Conservation (phyloP, 768 basidiomycete genomes). For the Cystoderma amianthinum region DNA sequence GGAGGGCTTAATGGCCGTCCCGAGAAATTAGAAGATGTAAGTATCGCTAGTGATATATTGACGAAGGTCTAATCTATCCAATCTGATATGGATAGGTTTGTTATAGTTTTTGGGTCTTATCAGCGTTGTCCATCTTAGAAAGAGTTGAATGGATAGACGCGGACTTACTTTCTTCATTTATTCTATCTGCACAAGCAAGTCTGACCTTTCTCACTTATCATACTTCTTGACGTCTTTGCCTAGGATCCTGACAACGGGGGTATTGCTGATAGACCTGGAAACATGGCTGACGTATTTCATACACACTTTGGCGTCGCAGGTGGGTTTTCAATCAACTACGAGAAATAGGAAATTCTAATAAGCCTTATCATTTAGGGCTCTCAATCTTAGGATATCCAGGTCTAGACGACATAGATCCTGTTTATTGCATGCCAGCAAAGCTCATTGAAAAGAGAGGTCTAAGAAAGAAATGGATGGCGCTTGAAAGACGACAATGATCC, state of each 20-base stretch:
- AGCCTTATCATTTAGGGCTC: conserved; percentile 44
- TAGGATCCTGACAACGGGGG: conserved; percentile 90
- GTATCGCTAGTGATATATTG: no score
- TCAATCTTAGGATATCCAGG: conserved; percentile 85
- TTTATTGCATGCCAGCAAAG: conserved; percentile 90
- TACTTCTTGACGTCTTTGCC: neutral
- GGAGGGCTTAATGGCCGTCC: conserved; percentile 97
- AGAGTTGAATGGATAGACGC: conserved; percentile 86
- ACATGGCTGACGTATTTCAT: conserved; percentile 97
- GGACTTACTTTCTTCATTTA: conserved; percentile 71
- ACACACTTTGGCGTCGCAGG: conserved; percentile 91
- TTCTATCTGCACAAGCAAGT: conserved; percentile 79
- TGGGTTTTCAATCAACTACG: conserved; percentile 10
- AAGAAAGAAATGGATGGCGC: conserved; percentile 55
- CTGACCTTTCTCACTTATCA: neutral
- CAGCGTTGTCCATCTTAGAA: conserved; percentile 77
- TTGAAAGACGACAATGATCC: no score
- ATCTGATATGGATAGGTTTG: conserved; percentile 58
- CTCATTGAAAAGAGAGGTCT: conserved; percentile 69
- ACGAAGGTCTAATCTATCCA: no score
- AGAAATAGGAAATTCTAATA: neutral
- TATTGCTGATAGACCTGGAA: conserved; percentile 88
- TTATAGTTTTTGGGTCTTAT: conserved; percentile 96
- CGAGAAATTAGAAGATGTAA: conserved; percentile 93
- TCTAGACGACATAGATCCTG: conserved; percentile 82